Conservation (phyloP, 441 rosid genomes). For the Adansonia gregorii region DNA sequence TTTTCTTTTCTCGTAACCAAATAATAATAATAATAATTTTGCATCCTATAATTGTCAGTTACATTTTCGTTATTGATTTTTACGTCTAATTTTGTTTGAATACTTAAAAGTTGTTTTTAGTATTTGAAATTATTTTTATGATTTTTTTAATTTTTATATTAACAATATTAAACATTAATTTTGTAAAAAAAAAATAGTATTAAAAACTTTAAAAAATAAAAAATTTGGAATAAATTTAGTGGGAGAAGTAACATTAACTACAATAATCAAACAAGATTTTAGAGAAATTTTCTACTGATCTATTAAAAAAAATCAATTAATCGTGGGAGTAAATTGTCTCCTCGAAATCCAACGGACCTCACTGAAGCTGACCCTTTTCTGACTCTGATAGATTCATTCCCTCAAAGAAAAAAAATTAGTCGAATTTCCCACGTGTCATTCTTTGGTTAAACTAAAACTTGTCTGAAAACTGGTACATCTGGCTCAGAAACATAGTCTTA, state of each 20-base stretch:
- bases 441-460: background rate
- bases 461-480: constrained; percentile 11
- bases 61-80: no score
- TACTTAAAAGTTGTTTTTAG: no score
- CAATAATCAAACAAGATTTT: no score
- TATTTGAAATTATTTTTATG: no score
- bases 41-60: no score
- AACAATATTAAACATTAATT: no score
- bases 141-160: no score
- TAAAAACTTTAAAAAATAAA: no score
- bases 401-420: background rate
- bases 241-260: no score
- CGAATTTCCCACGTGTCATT: background rate
- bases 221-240: no score
- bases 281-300: background rate
- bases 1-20: background rate
- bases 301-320: background rate
- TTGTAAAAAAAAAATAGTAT: no score
- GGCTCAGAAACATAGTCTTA: background rate
- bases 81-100: no score
- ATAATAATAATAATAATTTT: background rate
- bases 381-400: background rate
- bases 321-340: background rate
- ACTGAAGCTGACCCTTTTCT: background rate
- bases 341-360: background rate